phyloP scores from a whole-genome alignment of 768 basidiomycete genomes.

The Steccherinum ochraceum region DNA sequence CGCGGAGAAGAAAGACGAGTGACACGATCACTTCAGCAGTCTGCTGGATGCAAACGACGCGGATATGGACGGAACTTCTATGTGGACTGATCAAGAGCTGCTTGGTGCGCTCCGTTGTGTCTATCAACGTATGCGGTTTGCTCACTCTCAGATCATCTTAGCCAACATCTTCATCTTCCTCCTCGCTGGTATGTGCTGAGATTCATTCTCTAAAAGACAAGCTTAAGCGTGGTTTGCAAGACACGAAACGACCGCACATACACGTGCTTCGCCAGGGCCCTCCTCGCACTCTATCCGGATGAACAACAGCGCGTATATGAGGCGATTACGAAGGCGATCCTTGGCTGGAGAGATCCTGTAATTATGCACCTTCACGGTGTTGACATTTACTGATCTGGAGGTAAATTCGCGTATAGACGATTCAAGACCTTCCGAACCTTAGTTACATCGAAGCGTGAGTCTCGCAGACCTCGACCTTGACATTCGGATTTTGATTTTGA shows the following conservation, averaged over 20 bases:
- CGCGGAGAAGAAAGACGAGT: slow-evolving; percentile 30
- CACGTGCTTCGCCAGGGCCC: slow-evolving; percentile 25
- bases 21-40: slow-evolving; percentile 46
- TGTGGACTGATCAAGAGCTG: slow-evolving; percentile 38
- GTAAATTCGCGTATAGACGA: no score
- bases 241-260: slow-evolving; percentile 30
- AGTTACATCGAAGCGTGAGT: slow-evolving; percentile 21
- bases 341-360: slow-evolving; percentile 22
- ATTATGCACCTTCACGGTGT: no score
- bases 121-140: no score
- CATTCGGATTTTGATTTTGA: background rate
- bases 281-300: slow-evolving; percentile 34
- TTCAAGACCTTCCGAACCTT: slow-evolving; percentile 22
- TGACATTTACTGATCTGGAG: no score
- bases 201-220: no score
- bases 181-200: no score
- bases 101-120: slow-evolving; percentile 19
- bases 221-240: no score
- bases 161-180: slow-evolving; percentile 38
- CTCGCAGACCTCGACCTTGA: background rate
- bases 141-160: no score
- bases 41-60: slow-evolving; percentile 44
- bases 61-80: slow-evolving; percentile 17
- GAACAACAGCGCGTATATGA: slow-evolving; percentile 32
- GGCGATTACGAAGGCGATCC: slow-evolving; percentile 21